Percentiles rank a stretch among this genome's conserved stretches.
Evolutionary conservation across 2,329 filamentous ascomycete genomes (phyloP).

Genomic region (Xylaria sp.): DNA sequence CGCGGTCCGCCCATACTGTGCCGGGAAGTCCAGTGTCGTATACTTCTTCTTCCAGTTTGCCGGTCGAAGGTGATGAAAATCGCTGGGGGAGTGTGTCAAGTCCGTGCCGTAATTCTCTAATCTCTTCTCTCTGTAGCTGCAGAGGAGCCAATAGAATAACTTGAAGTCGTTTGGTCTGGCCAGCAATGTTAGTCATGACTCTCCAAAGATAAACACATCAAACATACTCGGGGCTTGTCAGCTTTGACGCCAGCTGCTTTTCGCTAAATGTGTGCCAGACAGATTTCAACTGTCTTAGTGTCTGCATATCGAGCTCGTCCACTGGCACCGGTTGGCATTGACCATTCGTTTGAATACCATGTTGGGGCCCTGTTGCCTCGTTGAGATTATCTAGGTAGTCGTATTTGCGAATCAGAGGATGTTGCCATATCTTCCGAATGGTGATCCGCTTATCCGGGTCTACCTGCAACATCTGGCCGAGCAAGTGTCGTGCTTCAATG

Average conservation of each 20-base stretch:
- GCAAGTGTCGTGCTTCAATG: conserved; percentile 73
- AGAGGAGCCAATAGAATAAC: conserved; percentile 84
- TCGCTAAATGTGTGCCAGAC: conserved; percentile 88
- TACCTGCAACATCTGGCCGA: conserved; percentile 76
- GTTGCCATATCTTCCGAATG: conserved; percentile 81
- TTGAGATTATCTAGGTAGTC: conserved; percentile 72
- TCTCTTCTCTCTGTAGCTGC: conserved; percentile 80
- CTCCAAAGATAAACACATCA: not conserved
- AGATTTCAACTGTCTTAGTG: conserved; percentile 83
- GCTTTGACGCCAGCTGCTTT: conserved; percentile 67
- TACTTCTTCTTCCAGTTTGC: conserved; percentile 60
- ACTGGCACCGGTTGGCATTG: conserved; percentile 60
- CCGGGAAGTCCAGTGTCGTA: conserved; percentile 62
- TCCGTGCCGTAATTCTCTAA: conserved; percentile 84
- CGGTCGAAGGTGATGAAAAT: conserved; percentile 80
- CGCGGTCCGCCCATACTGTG: conserved; percentile 53
- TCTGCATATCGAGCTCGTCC: conserved; percentile 76
- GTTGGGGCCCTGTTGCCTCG: conserved; percentile 55
- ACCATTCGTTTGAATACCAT: conserved; percentile 60
- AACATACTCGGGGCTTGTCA: conserved; percentile 67
- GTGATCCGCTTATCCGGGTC: conserved; percentile 79
- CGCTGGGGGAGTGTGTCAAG: conserved; percentile 82
- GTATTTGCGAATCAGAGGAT: conserved; percentile 85
- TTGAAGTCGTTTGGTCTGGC: conserved; percentile 86
- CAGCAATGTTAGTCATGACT: conserved; percentile 29